These are phyloP conservation scores for Arthrobotrys sinensis DNA, from an alignment of 2,329 filamentous ascomycete species.

Conservation along the genomic window DNA sequence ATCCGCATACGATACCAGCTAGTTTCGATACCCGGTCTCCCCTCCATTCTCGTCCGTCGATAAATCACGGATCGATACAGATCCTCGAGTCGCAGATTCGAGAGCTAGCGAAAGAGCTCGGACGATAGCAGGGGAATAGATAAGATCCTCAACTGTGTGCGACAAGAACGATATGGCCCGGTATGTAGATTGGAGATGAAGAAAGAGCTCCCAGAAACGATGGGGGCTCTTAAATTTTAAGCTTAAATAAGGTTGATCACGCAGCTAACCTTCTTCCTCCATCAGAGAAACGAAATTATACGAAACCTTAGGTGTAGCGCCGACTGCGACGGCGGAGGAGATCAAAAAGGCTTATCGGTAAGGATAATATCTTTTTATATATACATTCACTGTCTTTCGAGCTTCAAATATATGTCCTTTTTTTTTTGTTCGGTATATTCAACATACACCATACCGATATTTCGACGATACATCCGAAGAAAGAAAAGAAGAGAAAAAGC, in stretches of 20 bases:
- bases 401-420: slow-evolving; percentile 5
- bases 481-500: slow-evolving; percentile 1
- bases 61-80: neutral
- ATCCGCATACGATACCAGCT: neutral
- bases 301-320: slow-evolving; percentile 84
- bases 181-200: slow-evolving; percentile 34
- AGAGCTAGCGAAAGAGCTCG: slow-evolving; percentile 11
- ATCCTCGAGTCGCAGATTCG: slow-evolving; percentile 24
- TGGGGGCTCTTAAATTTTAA: slow-evolving; percentile 12
- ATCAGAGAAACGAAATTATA: slow-evolving; percentile 94
- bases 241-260: slow-evolving; percentile 21
- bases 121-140: slow-evolving; percentile 6
- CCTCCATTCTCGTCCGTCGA: neutral
- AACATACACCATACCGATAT: slow-evolving; percentile 24
- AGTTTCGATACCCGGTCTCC: neutral
- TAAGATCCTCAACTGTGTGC: neutral
- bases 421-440: slow-evolving; percentile 18
- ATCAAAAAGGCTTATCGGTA: slow-evolving; percentile 97
- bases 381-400: slow-evolving; percentile 38
- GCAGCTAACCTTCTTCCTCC: neutral
- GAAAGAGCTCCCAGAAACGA: slow-evolving; percentile 3
- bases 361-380: slow-evolving; percentile 65
- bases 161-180: slow-evolving; percentile 47
- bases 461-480: slow-evolving; percentile 13
- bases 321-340: slow-evolving; percentile 87